phyloP scores from a whole-genome alignment of 768 basidiomycete species.

The Suillus alpinus region DNA sequence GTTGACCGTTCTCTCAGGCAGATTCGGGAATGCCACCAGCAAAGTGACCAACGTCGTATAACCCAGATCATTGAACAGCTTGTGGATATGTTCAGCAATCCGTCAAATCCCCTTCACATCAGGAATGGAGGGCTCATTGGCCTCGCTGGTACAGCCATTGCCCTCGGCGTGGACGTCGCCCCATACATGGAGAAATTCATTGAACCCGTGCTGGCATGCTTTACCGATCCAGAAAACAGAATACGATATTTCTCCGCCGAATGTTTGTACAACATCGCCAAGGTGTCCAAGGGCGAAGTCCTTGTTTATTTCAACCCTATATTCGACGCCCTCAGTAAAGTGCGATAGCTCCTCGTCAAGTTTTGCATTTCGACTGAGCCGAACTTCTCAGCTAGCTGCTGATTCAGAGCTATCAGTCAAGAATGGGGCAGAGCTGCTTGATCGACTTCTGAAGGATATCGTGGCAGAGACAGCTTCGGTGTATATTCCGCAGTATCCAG shows the following conservation, averaged over 20 bases:
- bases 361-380: constrained; percentile 10
- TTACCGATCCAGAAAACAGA: constrained; percentile 90
- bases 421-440: constrained; percentile 96
- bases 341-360: constrained; percentile 27
- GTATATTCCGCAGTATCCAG: constrained; percentile 86
- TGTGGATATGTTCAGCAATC: constrained; percentile 88
- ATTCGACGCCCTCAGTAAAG: constrained; percentile 96
- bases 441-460: constrained; percentile 96
- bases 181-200: constrained; percentile 95
- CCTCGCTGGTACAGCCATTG: constrained; percentile 95
- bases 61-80: constrained; percentile 89
- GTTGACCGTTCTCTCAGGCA: constrained; percentile 43
- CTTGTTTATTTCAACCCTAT: constrained; percentile 97
- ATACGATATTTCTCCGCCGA: constrained; percentile 98
- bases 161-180: constrained; percentile 88
- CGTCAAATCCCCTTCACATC: constrained; percentile 80
- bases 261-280: constrained; percentile 96
- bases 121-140: constrained; percentile 96
- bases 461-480: constrained; percentile 95
- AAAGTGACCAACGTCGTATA: constrained; percentile 80
- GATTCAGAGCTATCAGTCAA: constrained; percentile 96
- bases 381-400: constrained; percentile 72
- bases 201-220: constrained; percentile 84
- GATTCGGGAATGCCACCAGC: constrained; percentile 82
- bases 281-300: constrained; percentile 96